These are phyloP conservation scores for Malus hybrid DNA, from an alignment of 331 rosid genomes.

Conservation along the genomic window DNA sequence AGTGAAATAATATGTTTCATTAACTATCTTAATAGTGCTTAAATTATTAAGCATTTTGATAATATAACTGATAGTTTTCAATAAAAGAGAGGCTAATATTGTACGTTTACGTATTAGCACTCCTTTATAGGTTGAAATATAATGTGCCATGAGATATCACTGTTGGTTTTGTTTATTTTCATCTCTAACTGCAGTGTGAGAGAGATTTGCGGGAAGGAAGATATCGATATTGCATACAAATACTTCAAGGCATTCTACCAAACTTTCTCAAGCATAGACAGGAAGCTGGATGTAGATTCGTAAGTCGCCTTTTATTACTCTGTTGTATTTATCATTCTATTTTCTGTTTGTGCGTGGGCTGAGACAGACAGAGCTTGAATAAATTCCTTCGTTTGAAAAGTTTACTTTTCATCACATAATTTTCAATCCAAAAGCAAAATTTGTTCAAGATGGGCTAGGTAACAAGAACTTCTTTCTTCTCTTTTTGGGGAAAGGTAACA, in stretches of 20 bases:
- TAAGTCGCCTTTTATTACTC: not conserved
- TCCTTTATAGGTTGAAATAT: not conserved
- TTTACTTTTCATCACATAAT: not conserved
- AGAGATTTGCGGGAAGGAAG: constrained; percentile 92
- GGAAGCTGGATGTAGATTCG: constrained; percentile 59
- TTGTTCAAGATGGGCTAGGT: not conserved
- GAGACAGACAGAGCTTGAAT: too few relatives aligned
- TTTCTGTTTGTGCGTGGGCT: too few relatives aligned
- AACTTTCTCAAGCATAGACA: constrained; percentile 73
- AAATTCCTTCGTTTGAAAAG: not conserved
- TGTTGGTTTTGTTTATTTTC: not conserved
- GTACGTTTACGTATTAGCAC: not conserved
- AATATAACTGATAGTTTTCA: too few relatives aligned
- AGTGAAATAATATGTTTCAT: not conserved
- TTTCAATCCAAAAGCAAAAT: not conserved
- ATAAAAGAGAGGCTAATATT: not conserved
- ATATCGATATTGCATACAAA: constrained; percentile 76
- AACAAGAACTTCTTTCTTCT: not conserved
- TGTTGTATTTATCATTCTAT: not conserved
- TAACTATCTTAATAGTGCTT: not conserved
- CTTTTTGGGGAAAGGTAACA: constrained; percentile 1
- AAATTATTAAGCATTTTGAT: too few relatives aligned
- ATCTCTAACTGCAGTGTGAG: constrained; percentile 55
- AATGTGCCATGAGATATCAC: not conserved
- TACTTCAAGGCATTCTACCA: constrained; percentile 86